phyloP scores from a whole-genome alignment of 805 yeast genomes.

The Candida krabiensis region DNA sequence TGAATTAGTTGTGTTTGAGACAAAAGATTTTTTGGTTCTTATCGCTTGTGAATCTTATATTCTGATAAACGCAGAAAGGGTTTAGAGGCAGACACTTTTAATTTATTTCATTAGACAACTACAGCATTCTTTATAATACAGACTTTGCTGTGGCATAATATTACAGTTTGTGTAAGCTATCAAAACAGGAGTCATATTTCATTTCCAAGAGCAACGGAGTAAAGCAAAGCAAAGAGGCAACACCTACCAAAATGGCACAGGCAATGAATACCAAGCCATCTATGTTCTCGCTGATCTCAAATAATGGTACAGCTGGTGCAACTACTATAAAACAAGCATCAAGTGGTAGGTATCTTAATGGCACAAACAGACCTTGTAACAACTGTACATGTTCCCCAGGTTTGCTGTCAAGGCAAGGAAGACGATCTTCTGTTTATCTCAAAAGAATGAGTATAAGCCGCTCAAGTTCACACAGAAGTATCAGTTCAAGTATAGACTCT shows the following conservation, averaged over 20 bases:
- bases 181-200: no score
- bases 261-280: conserved; percentile 38
- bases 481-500: conserved; percentile 35
- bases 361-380: conserved; percentile 51
- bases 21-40: no score
- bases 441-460: conserved; percentile 30
- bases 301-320: conserved; percentile 31
- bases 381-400: conserved; percentile 89
- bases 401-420: conserved; percentile 62
- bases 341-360: conserved; percentile 17
- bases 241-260: conserved; percentile 24
- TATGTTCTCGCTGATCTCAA: conserved; percentile 41
- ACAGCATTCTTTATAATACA: no score
- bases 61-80: no score
- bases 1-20: no score
- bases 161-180: no score
- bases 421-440: conserved; percentile 51
- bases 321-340: conserved; percentile 29
- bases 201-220: no score
- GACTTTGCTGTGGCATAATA: no score
- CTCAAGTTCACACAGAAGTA: conserved; percentile 14
- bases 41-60: no score
- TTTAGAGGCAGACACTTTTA: no score
- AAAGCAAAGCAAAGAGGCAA: no score
- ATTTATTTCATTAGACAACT: no score